Conservation (phyloP, 78 protist species). For the Dictyostelium brefeldianum region DNA sequence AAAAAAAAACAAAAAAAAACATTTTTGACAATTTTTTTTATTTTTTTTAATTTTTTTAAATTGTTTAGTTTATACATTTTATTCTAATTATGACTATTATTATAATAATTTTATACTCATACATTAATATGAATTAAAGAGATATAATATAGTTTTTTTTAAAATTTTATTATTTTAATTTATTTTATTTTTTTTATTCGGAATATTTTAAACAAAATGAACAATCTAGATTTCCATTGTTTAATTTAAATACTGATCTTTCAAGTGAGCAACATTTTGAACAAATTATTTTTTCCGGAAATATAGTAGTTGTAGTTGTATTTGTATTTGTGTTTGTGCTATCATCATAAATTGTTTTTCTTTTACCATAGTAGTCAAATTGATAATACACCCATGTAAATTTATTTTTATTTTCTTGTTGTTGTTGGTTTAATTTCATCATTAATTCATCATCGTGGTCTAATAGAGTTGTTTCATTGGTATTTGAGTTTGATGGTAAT, state of each 20-base stretch:
- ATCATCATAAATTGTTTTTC: not conserved
- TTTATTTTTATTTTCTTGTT: not conserved
- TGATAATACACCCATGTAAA: slow-evolving; percentile 18
- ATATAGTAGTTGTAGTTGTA: not conserved
- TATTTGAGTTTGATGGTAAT: not conserved
- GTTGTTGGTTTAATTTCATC: not conserved
- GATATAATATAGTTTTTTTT: too few relatives aligned
- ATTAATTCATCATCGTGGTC: not conserved
- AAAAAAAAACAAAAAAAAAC: too few relatives aligned
- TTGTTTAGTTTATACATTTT: not conserved
- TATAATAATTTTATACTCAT: too few relatives aligned
- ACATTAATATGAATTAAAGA: too few relatives aligned
- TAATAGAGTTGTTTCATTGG: not conserved
- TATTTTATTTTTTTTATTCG: not conserved
- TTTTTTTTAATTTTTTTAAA: not conserved
- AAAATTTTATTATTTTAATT: not conserved
- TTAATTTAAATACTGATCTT: slow-evolving; percentile 8
- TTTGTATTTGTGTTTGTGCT: not conserved
- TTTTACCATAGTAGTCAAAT: not conserved
- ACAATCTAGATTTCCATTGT: slow-evolving; percentile 1
- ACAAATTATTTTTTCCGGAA: not conserved
- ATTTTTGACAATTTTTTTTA: too few relatives aligned
- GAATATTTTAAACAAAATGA: slow-evolving; percentile 6
- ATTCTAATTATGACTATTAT: too few relatives aligned
- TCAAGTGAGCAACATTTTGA: not conserved